Conservation (phyloP, 108 stramenopile genomes). For the Heterococcus sp. region DNA sequence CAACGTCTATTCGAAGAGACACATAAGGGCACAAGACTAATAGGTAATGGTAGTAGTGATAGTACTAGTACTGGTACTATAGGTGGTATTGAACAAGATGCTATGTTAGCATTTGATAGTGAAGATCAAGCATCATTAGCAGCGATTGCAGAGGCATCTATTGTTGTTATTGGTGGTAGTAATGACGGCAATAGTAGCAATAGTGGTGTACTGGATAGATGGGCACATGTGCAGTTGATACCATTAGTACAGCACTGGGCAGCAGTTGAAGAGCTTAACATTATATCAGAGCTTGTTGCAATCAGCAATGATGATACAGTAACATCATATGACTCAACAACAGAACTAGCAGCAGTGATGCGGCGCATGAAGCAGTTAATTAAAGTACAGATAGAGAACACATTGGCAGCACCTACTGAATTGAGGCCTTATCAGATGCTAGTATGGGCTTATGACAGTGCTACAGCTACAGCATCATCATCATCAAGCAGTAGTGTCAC, state of each 20-base stretch:
- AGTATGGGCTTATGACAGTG: slow-evolving; percentile 71
- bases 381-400: neutral
- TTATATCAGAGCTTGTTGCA: slow-evolving; percentile 2
- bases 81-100: no score
- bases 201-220: neutral
- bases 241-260: slow-evolving; percentile 35
- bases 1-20: neutral
- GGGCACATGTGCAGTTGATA: slow-evolving; percentile 24
- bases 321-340: neutral
- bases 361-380: neutral
- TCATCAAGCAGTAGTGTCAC: no score
- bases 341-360: neutral
- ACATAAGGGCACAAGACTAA: neutral
- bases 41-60: no score
- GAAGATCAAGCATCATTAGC: neutral
- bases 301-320: no score
- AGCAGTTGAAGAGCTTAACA: slow-evolving; percentile 8
- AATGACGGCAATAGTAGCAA: neutral
- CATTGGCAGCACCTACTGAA: slow-evolving; percentile 55
- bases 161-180: neutral
- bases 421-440: slow-evolving; percentile 78
- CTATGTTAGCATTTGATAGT: neutral
- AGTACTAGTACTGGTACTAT: no score
- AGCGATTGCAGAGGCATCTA: neutral
- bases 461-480: slow-evolving; percentile 7